Evolutionary conservation across 2,329 filamentous ascomycete species (phyloP).

Genomic region (Cladobotryum mycophilum): DNA sequence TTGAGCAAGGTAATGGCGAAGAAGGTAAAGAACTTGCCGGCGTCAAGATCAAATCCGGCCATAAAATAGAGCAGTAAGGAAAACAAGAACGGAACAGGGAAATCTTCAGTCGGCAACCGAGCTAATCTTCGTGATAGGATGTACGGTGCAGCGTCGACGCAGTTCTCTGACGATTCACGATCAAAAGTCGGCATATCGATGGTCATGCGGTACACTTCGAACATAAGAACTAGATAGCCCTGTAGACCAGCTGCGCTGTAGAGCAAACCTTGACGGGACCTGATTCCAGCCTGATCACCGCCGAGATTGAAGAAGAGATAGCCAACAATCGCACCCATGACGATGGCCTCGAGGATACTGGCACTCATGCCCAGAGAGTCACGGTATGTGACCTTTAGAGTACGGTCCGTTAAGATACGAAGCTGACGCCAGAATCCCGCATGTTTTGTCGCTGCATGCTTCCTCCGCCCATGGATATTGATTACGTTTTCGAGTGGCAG

Average conservation of each 20-base stretch:
- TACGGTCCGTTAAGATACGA: constrained; percentile 59
- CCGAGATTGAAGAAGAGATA: constrained; percentile 66
- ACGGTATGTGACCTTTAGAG: constrained; percentile 65
- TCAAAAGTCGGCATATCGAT: constrained; percentile 72
- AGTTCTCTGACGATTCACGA: constrained; percentile 66
- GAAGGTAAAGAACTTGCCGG: constrained; percentile 63
- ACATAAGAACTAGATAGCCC: constrained; percentile 69
- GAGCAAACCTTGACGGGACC: constrained; percentile 65
- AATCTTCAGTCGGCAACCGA: constrained; percentile 62
- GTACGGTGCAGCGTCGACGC: constrained; percentile 63
- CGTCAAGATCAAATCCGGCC: constrained; percentile 62
- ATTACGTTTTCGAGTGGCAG: constrained; percentile 13
- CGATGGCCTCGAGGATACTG: constrained; percentile 60
- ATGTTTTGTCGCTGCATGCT: constrained; percentile 23
- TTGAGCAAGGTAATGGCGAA: constrained; percentile 61
- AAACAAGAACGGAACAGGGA: constrained; percentile 66
- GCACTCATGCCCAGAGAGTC: constrained; percentile 71
- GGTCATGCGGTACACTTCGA: constrained; percentile 69
- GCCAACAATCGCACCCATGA: constrained; percentile 65
- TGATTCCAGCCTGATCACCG: constrained; percentile 62
- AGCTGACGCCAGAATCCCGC: constrained; percentile 58
- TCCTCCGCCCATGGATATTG: neutral
- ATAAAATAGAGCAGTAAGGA: constrained; percentile 72
- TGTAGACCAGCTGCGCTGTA: constrained; percentile 68
- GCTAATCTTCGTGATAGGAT: constrained; percentile 64